These are phyloP conservation scores for Marsdenia floribunda DNA, from an alignment of 257 asterid genomes.

Conservation along the genomic window DNA sequence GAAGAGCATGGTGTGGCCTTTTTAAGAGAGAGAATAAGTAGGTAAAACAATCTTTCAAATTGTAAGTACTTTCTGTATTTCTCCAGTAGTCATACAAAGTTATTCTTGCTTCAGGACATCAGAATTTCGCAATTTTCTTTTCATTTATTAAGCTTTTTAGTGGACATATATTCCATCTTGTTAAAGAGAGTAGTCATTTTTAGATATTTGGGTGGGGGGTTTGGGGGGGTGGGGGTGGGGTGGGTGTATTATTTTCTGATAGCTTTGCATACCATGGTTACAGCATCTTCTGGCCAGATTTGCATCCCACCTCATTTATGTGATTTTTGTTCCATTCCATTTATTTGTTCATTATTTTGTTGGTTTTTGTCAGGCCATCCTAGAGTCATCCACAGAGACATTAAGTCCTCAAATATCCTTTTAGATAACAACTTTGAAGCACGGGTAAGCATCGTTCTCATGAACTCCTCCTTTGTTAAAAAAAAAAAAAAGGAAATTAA, in stretches of 20 bases:
- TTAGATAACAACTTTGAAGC: slow-evolving; percentile 75
- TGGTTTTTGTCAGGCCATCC: slow-evolving; percentile 60
- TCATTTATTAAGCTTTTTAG: background rate
- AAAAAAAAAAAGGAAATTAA: background rate
- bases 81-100: background rate
- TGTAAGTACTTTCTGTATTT: background rate
- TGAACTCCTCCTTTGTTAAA: no score
- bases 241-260: background rate
- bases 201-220: background rate
- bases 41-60: background rate
- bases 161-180: background rate
- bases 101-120: background rate
- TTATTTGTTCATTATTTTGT: background rate
- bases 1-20: background rate
- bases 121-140: background rate
- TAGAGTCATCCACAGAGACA: slow-evolving; percentile 88
- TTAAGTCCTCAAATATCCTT: slow-evolving; percentile 89
- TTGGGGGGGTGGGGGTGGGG: no score
- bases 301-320: background rate
- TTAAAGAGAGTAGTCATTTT: background rate
- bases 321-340: background rate
- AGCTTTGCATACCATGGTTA: background rate
- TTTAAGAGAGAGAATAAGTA: slow-evolving; percentile 1
- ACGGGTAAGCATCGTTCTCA: slow-evolving; percentile 44
- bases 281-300: background rate